Conservation (phyloP, 2,329 filamentous ascomycete species). For the Pezicula carpinea region DNA sequence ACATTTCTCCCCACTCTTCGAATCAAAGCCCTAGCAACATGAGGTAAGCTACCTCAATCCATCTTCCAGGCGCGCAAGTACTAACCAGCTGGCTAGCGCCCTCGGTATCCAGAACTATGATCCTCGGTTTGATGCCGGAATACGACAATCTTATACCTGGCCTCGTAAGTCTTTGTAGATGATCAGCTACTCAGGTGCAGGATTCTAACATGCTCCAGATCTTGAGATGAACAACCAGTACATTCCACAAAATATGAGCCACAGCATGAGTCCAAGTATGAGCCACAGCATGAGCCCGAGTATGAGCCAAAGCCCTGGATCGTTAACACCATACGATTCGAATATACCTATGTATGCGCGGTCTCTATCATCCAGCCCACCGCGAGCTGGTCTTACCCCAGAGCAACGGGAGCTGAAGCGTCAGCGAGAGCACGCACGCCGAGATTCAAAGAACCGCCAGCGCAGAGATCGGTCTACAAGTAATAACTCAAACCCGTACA, state of each 20-base stretch:
- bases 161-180: background rate
- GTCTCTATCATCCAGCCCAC: conserved; percentile 49
- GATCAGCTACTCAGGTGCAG: background rate
- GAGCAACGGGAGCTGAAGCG: conserved; percentile 60
- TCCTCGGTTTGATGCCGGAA: conserved; percentile 22
- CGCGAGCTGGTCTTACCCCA: conserved; percentile 47
- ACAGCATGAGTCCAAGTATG: conserved; percentile 14
- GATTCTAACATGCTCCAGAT: conserved; percentile 19
- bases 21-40: conserved; percentile 23
- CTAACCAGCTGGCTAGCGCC: conserved; percentile 18
- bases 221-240: conserved; percentile 27
- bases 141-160: conserved; percentile 5
- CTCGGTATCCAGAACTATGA: conserved; percentile 29
- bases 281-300: conserved; percentile 19
- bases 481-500: conserved; percentile 22
- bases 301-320: conserved; percentile 16
- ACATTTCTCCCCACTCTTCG: conserved; percentile 8
- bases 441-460: conserved; percentile 52
- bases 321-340: conserved; percentile 22
- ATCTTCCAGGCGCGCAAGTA: background rate
- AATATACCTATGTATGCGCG: conserved; percentile 27
- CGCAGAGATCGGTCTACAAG: conserved; percentile 37
- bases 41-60: conserved; percentile 17
- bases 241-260: conserved; percentile 17
- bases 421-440: conserved; percentile 53